A percentile compares a stretch with the other conserved stretches of the same genome.
phyloP scores from a whole-genome alignment of 2,329 filamentous ascomycete species.

The Xylariaceae sp. region DNA sequence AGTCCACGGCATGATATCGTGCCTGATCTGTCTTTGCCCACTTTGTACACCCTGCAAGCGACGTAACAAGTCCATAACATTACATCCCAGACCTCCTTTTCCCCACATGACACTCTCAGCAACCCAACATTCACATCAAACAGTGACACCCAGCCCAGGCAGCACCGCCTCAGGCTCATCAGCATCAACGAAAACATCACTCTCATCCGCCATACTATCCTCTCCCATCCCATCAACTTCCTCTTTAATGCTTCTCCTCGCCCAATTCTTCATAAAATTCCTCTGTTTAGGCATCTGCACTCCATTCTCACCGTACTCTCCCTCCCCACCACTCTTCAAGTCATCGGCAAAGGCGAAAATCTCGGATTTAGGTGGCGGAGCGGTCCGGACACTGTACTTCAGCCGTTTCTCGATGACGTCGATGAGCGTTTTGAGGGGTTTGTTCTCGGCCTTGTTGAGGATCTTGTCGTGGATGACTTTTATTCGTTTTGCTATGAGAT shows the following conservation, averaged over 20 bases:
- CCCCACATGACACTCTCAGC: slow-evolving; percentile 15
- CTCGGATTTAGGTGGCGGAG: slow-evolving; percentile 51
- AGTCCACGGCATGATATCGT: too few species aligned
- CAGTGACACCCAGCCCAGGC: neutral
- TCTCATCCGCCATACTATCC: neutral
- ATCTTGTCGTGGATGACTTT: slow-evolving; percentile 61
- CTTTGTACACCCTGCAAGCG: too few species aligned
- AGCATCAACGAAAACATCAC: neutral
- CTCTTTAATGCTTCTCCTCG: slow-evolving; percentile 11
- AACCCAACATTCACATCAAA: slow-evolving; percentile 7
- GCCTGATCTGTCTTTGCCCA: too few species aligned
- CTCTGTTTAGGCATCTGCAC: slow-evolving; percentile 45
- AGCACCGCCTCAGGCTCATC: neutral
- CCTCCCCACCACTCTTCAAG: neutral
- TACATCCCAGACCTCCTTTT: neutral
- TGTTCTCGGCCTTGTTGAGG: slow-evolving; percentile 72
- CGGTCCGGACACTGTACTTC: slow-evolving; percentile 66
- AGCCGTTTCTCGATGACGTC: slow-evolving; percentile 75
- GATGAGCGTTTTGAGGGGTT: slow-evolving; percentile 73
- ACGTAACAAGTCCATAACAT: too few species aligned
- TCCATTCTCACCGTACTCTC: slow-evolving; percentile 16
- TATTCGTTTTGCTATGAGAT: slow-evolving; percentile 61
- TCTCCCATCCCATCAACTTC: slow-evolving; percentile 11
- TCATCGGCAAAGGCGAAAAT: slow-evolving; percentile 44
- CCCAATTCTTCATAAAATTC: slow-evolving; percentile 48